Conservation (phyloP, 257 asterid genomes). For the Galeopsis tetrahit region DNA sequence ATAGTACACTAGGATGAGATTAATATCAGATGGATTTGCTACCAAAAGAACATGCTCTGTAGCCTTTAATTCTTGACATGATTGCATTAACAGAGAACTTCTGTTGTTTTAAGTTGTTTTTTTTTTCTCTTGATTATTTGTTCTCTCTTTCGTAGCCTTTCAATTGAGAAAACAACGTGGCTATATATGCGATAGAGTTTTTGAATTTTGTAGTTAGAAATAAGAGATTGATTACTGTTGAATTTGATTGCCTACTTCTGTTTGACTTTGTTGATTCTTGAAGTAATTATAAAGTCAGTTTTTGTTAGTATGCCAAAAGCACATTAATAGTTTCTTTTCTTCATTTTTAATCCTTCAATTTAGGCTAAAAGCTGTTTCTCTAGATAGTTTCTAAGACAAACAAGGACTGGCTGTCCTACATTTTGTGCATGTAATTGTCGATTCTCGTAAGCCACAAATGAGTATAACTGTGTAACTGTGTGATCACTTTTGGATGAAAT, state of each 20-base stretch:
- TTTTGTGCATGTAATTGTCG: too few relatives aligned
- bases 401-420: neutral
- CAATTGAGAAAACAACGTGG: neutral
- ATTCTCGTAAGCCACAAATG: too few relatives aligned
- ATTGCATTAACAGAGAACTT: neutral
- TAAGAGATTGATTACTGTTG: neutral
- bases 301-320: too few relatives aligned
- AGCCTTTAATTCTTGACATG: neutral
- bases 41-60: neutral
- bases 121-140: neutral
- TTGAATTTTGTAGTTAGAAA: neutral
- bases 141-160: neutral
- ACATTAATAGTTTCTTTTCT: too few relatives aligned
- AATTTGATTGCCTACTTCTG: neutral
- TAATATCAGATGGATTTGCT: neutral
- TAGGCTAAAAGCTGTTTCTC: too few relatives aligned
- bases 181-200: neutral
- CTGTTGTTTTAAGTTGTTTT: neutral
- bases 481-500: neutral
- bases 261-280: neutral
- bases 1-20: neutral
- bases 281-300: neutral
- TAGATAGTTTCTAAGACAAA: neutral
- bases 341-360: too few relatives aligned
- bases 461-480: too few relatives aligned